These are phyloP conservation scores for Cupressus sempervirens DNA, from an alignment of 75 land plant genomes.

Conservation along the genomic window DNA sequence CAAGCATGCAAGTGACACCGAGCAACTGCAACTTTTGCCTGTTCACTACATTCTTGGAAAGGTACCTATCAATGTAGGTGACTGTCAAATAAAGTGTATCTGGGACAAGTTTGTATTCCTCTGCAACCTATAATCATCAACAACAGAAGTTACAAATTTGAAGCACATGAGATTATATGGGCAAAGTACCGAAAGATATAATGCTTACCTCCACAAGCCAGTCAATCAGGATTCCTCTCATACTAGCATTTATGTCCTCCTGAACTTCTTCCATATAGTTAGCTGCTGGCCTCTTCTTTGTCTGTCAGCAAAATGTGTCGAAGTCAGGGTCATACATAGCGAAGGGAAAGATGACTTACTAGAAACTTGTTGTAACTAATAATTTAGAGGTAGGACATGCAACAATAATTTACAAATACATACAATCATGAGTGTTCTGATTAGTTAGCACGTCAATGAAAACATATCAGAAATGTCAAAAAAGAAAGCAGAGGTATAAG, in stretches of 20 bases:
- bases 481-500: neutral
- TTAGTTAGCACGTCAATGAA: neutral
- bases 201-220: conserved; percentile 91
- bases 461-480: neutral
- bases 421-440: neutral
- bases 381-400: neutral
- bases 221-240: conserved; percentile 84
- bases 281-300: conserved; percentile 71
- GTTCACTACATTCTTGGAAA: conserved; percentile 58
- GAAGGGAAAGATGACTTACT: neutral
- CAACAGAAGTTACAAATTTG: neutral
- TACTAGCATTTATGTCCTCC: conserved; percentile 75
- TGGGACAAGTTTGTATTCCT: conserved; percentile 77
- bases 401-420: neutral
- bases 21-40: conserved; percentile 70
- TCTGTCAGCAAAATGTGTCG: conserved; percentile 29
- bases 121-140: conserved; percentile 54
- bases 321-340: neutral
- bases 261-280: conserved; percentile 82
- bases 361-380: neutral
- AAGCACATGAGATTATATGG: neutral
- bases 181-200: neutral
- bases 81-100: conserved; percentile 72
- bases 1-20: conserved; percentile 80
- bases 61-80: conserved; percentile 72